Evolutionary conservation across 768 basidiomycete species (phyloP), one percentile per base, ranked within the genome.

Genomic region (Russula sp.): DNA sequence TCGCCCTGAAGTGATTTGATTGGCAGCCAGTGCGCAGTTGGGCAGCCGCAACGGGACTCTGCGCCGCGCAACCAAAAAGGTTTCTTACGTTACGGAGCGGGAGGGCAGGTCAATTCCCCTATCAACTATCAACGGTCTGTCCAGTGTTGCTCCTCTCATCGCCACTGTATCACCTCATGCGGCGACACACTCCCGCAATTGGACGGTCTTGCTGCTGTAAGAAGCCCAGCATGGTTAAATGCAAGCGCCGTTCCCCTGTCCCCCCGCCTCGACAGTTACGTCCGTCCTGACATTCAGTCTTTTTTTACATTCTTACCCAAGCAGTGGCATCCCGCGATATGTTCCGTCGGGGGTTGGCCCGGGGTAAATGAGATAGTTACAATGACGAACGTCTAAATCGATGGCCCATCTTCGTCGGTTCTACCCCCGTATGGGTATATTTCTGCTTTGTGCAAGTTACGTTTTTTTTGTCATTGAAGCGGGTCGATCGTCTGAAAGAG

Each of bases 341-440:
- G 44, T 56, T 44, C 37, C 35, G 31, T 57, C 56, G 47, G 57
- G 48, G 6, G 48, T 6, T 45, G 32, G 55, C 31, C 44, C n/a
- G 45, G n/a, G 8, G n/a, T 9, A 20, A 45, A 45, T 45, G 44
- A 44, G 35, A 37, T 40, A 14, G 40, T 40, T 40, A 40, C 40
- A 40, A 37, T 37, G 37, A 37, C 37, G 8, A 37, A 37, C 37
- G 11, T 11, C 37, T 37, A 8, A 11, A n/a, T 5, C 18, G 18
- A n/a, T 18, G 7, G 42, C 42, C 42, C 42, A 44, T 44, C 51
- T 35, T 52, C 18, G 9, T 39, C 37, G 20, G 56, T 31, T 13
- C 10, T 59, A 60, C 53, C 63, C 57, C 63, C 59, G 52, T 55
- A 64, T 50, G 54, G 63, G 31, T 64, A 64, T 64, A 64, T 64